phyloP scores from a whole-genome alignment of 1,284 basidiomycete genomes.

The Boletus sp. region DNA sequence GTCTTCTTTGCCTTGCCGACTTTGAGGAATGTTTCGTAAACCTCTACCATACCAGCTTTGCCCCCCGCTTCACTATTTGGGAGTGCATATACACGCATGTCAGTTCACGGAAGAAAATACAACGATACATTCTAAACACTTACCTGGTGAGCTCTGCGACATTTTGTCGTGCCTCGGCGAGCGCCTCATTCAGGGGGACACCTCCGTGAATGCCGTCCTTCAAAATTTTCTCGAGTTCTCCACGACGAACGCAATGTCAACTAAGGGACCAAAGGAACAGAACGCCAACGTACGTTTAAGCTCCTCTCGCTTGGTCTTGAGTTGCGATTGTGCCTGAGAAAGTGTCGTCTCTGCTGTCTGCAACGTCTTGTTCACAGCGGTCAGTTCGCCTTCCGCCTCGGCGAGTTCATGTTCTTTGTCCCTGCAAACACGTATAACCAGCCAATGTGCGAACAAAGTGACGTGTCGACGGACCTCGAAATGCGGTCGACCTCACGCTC shows the following conservation, averaged over 20 bases:
- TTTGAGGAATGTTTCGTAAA: constrained; percentile 68
- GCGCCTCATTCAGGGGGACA: constrained; percentile 55
- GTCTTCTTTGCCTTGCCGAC: constrained; percentile 65
- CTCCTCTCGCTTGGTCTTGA: constrained; percentile 68
- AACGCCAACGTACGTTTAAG: constrained; percentile 52
- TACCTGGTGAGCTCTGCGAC: constrained; percentile 61
- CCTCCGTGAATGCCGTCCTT: constrained; percentile 49
- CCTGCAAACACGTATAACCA: constrained; percentile 41
- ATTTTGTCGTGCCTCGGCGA: constrained; percentile 59
- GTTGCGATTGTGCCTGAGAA: constrained; percentile 58
- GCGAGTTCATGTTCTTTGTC: constrained; percentile 67
- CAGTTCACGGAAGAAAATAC: background rate
- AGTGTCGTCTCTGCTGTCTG: constrained; percentile 67
- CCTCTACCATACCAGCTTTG: constrained; percentile 48
- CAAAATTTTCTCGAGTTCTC: constrained; percentile 62
- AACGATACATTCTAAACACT: constrained; percentile 25
- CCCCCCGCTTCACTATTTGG: constrained; percentile 27
- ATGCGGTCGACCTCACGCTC: constrained; percentile 71
- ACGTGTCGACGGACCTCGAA: constrained; percentile 47
- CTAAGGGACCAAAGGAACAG: background rate
- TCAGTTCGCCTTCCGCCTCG: constrained; percentile 57
- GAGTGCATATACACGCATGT: background rate
- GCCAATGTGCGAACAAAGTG: background rate
- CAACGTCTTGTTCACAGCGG: constrained; percentile 55
- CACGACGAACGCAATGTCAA: constrained; percentile 3